Percentiles rank a stretch among this genome's conserved stretches.
Evolutionary conservation across 352 stramenopile species (phyloP).

Genomic region (Phytophthora kernoviae): DNA sequence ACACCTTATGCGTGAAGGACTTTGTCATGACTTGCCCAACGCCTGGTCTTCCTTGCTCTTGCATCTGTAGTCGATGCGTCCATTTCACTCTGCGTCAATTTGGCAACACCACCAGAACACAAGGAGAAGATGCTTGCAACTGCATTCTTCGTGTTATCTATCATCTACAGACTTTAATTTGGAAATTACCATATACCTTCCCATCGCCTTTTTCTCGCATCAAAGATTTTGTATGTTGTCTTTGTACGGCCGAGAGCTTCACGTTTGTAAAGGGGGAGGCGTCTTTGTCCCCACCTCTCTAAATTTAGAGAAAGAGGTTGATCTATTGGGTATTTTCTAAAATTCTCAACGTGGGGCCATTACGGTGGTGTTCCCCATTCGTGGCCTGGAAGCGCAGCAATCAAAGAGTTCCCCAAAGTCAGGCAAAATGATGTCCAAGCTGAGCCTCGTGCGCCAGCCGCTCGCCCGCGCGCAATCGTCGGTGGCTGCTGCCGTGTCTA

Average conservation of each 20-base stretch:
- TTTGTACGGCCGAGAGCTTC: conserved; percentile 12
- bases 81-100: neutral
- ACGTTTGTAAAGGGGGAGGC: neutral
- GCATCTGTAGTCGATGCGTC: neutral
- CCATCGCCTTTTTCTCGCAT: conserved; percentile 16
- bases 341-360: conserved; percentile 37
- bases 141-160: too few species aligned
- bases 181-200: neutral
- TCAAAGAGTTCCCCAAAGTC: conserved; percentile 8
- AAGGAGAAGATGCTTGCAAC: too few species aligned
- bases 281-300: conserved; percentile 22
- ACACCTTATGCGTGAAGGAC: too few species aligned
- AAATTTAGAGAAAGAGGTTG: conserved; percentile 18
- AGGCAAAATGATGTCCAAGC: conserved; percentile 70
- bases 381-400: conserved; percentile 37
- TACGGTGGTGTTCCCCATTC: conserved; percentile 42
- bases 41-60: too few species aligned
- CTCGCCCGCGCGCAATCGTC: conserved; percentile 80
- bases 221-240: conserved; percentile 15
- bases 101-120: too few species aligned
- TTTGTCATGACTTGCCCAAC: too few species aligned
- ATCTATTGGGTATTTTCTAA: conserved; percentile 13
- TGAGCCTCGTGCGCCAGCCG: conserved; percentile 50
- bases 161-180: too few species aligned
- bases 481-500: conserved; percentile 64